A percentile compares a stretch with the other conserved stretches of the same genome.
Conservation (phyloP, 2,329 filamentous ascomycete genomes). For the Clarireedia hainanense region DNA sequence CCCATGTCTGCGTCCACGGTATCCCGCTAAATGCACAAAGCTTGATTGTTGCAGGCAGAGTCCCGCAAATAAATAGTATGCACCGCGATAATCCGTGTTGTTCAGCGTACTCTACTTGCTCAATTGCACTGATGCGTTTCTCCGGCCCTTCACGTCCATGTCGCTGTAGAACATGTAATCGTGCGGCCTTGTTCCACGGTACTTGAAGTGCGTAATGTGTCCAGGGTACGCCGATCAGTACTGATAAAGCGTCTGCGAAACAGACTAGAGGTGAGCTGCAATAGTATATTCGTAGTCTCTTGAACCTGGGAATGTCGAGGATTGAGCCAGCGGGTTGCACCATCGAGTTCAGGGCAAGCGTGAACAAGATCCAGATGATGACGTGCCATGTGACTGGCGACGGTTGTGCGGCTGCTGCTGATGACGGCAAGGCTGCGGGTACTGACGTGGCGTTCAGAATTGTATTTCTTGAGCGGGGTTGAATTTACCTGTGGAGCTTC, state of each 20-base stretch:
- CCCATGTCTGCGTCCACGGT: not conserved
- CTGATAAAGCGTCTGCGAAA: not conserved
- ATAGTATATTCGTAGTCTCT: not conserved
- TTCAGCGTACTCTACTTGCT: not conserved
- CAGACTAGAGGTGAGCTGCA: not conserved
- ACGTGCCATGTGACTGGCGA: not conserved
- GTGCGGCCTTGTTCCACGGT: not conserved
- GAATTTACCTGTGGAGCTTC: too few relatives aligned
- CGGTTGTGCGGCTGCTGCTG: not conserved
- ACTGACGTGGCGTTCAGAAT: too few relatives aligned
- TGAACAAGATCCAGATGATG: not conserved
- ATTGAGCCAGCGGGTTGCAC: not conserved
- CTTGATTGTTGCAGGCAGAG: not conserved
- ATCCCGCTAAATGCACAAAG: not conserved
- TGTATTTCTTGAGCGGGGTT: too few relatives aligned
- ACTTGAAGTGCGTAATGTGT: not conserved
- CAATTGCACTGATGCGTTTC: not conserved
- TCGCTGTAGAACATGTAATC: not conserved
- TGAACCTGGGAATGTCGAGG: not conserved
- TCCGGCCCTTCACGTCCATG: not conserved
- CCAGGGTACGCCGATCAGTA: not conserved
- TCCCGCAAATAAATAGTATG: not conserved
- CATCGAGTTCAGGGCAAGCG: not conserved
- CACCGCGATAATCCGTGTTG: not conserved
- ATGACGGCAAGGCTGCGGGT: not conserved